phyloP scores from a whole-genome alignment of 306 rosid species.

The Rubus parviflorus region DNA sequence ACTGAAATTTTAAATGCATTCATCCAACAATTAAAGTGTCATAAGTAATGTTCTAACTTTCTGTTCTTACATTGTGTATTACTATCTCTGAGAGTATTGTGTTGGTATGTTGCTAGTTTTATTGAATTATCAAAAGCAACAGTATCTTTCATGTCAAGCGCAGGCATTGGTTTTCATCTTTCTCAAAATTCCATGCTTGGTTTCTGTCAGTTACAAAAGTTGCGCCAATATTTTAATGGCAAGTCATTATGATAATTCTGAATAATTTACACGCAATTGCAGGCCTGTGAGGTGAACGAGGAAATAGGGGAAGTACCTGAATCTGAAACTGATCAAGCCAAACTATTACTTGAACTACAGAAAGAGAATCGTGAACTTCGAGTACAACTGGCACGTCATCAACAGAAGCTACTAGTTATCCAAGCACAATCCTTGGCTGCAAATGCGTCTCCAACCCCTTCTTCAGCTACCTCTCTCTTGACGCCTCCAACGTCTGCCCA shows the following conservation, averaged over 20 bases:
- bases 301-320: constrained; percentile 50
- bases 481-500: constrained; percentile 73
- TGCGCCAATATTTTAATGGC: neutral
- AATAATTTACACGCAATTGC: constrained; percentile 20
- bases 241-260: neutral
- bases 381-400: constrained; percentile 70
- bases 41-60: neutral
- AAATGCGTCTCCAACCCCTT: constrained; percentile 71
- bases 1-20: neutral
- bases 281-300: constrained; percentile 67
- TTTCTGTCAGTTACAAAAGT: neutral
- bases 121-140: neutral
- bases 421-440: constrained; percentile 76
- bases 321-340: constrained; percentile 75
- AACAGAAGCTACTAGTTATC: constrained; percentile 68
- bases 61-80: neutral
- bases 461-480: constrained; percentile 62
- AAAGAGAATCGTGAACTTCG: constrained; percentile 83
- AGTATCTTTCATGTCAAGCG: no score
- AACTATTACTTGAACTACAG: constrained; percentile 75
- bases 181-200: neutral
- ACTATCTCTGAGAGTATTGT: neutral
- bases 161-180: neutral
- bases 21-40: neutral
- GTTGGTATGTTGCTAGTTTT: neutral